A percentile compares a stretch with the other conserved stretches of the same genome.
phyloP scores from a whole-genome alignment of 2,329 filamentous ascomycete species.

The Kalmusia sp. region DNA sequence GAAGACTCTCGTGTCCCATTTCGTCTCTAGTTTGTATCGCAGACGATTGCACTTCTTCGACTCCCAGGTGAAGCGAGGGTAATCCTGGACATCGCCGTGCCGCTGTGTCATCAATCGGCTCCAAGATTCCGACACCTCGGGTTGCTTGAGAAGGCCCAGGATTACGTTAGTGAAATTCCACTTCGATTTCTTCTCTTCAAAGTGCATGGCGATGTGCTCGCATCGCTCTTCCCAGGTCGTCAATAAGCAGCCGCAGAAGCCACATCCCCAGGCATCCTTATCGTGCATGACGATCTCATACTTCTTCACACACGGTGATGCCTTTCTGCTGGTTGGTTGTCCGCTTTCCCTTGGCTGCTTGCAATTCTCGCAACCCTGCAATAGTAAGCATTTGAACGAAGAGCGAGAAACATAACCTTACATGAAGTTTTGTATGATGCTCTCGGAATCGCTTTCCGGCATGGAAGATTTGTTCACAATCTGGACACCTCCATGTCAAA shows the following conservation, averaged over 20 bases:
- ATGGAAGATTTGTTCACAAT: slow-evolving; percentile 73
- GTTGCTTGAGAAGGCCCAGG: slow-evolving; percentile 71
- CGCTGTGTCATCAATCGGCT: slow-evolving; percentile 61
- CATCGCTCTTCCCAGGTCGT: slow-evolving; percentile 71
- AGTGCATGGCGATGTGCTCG: slow-evolving; percentile 72
- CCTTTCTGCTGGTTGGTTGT: slow-evolving; percentile 63
- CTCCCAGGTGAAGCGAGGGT: slow-evolving; percentile 62
- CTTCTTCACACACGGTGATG: slow-evolving; percentile 47
- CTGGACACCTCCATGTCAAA: slow-evolving; percentile 71
- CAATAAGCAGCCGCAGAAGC: slow-evolving; percentile 70
- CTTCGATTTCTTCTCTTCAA: slow-evolving; percentile 68
- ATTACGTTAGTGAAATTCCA: slow-evolving; percentile 75
- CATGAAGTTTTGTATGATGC: slow-evolving; percentile 70
- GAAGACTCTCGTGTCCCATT: slow-evolving; percentile 60
- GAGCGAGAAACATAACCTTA: slow-evolving; percentile 44
- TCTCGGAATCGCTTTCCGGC: slow-evolving; percentile 73
- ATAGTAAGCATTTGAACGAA: slow-evolving; percentile 19
- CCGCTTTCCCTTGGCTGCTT: slow-evolving; percentile 66
- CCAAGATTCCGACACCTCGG: slow-evolving; percentile 68
- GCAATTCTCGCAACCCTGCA: slow-evolving; percentile 64
- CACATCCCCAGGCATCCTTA: slow-evolving; percentile 72
- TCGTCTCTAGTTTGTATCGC: slow-evolving; percentile 71
- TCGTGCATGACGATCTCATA: slow-evolving; percentile 60
- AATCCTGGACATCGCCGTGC: slow-evolving; percentile 61
- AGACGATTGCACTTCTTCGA: slow-evolving; percentile 69